Conservation (phyloP, 2,329 filamentous ascomycete species). For the Ascochyta rabiei region DNA sequence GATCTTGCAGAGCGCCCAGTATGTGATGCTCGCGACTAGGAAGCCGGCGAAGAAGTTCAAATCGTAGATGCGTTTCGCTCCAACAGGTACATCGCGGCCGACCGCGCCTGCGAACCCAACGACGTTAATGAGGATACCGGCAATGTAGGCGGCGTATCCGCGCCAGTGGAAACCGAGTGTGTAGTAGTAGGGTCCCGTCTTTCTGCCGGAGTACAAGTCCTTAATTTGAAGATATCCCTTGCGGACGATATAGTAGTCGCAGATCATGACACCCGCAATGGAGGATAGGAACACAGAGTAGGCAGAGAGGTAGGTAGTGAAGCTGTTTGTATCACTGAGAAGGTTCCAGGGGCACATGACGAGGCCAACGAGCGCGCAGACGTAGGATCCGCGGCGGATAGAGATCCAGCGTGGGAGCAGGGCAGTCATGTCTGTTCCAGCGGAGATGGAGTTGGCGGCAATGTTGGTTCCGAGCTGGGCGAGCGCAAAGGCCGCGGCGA, state of each 20-base stretch:
- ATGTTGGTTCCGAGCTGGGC: conserved; percentile 88
- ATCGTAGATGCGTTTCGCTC: conserved; percentile 85
- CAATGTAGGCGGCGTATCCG: conserved; percentile 80
- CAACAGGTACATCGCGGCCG: conserved; percentile 72
- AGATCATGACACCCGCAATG: conserved; percentile 88
- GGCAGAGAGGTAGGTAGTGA: conserved; percentile 88
- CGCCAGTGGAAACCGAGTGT: conserved; percentile 79
- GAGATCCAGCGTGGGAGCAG: conserved; percentile 79
- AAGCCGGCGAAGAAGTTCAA: conserved; percentile 91
- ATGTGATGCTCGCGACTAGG: conserved; percentile 68
- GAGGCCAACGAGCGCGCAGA: conserved; percentile 79
- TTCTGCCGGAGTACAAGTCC: conserved; percentile 77
- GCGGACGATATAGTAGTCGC: conserved; percentile 87
- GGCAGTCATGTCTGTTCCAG: conserved; percentile 82
- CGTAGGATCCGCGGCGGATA: conserved; percentile 85
- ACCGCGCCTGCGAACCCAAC: conserved; percentile 88
- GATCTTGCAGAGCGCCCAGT: conserved; percentile 72
- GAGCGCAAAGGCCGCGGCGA: conserved; percentile 63
- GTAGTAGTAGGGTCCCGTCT: conserved; percentile 74
- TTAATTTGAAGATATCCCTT: conserved; percentile 79
- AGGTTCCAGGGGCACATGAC: conserved; percentile 89
- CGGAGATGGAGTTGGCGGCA: conserved; percentile 83
- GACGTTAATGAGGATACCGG: conserved; percentile 86
- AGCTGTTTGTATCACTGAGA: conserved; percentile 75
- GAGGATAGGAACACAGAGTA: conserved; percentile 94